Base-by-base conservation (phyloP, 805 yeast genomes). In the Lachancea thermotolerans region DNA sequence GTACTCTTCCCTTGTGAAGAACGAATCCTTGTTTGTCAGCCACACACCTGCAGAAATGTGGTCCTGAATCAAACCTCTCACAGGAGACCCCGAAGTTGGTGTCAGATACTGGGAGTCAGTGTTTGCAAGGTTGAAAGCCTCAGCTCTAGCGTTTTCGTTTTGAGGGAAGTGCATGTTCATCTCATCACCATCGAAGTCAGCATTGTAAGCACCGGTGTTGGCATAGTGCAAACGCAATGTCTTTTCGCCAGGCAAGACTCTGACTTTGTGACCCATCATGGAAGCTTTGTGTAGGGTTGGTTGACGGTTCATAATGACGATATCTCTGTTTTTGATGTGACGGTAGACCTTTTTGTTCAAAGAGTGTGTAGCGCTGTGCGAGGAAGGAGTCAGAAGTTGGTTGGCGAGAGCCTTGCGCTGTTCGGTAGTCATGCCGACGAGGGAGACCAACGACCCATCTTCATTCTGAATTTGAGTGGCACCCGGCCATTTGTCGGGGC, bases 81-180 rank as follows among this genome's bases (percentile, higher is more conserved):
- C 82, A 31, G 99, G 99, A 48, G 95, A 76, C 65, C 99, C 99
- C 10, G 97, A 88, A 15, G 99, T 93, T 41, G 99, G 99, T 4
- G 99, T 91, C 64, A 93, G 75, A 67, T 93, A 93, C 71, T 93
- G 99, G 49, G 95, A 85, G 67, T 95, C 97, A 8, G 99, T 93
- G 66, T 91, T 90, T 35, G 99, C 99, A 65, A 93, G 75, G 62
- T 88, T 79, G 60, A 88, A 73, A 2, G 99, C 98, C 70, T 93
- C 99, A 17, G 98, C 91, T 63, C 90, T 82, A 9, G 98, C 99
- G 56, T 87, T 86, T 70, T 91, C 97, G 67, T 86, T 89, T 71
- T 91, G 99, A 25, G 99, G 99, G 75, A 91, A 91, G 71, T 91
- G 99, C 96, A 91, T 85, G 66, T 91, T 91, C 99, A 91, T 91